A percentile compares a stretch with the other conserved stretches of the same genome.
Evolutionary conservation across 208 protist species (phyloP).

Genomic region (Phytomonas sp.): DNA sequence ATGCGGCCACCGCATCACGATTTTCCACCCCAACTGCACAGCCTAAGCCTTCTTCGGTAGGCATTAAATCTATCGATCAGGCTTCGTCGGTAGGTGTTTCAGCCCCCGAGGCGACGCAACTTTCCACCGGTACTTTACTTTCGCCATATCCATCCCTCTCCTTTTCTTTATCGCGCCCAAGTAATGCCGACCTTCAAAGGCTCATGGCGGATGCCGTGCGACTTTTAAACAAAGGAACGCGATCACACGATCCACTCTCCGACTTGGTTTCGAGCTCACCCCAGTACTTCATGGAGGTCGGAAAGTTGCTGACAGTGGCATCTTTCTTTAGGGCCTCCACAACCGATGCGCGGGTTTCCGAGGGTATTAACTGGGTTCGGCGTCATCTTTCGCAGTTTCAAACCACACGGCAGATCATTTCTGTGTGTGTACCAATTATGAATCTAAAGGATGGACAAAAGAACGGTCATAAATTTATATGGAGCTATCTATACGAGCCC

Average conservation of each 20-base stretch:
- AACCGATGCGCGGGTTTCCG: conserved; percentile 38
- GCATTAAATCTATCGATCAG: neutral
- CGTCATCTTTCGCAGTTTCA: conserved; percentile 22
- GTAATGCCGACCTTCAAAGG: neutral
- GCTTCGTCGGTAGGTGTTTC: neutral
- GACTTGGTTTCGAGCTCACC: conserved; percentile 36
- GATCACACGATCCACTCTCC: conserved; percentile 38
- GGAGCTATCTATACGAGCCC: conserved; percentile 35
- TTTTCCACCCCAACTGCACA: neutral
- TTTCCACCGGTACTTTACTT: neutral
- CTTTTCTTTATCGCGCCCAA: neutral
- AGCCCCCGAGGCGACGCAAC: neutral
- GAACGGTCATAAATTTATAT: conserved; percentile 37
- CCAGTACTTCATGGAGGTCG: conserved; percentile 52
- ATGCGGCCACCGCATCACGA: neutral
- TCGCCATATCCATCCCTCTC: neutral
- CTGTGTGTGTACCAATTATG: conserved; percentile 54
- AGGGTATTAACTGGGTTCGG: conserved; percentile 49
- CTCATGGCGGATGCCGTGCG: conserved; percentile 31
- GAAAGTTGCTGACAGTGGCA: conserved; percentile 56
- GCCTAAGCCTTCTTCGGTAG: neutral
- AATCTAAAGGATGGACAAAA: conserved; percentile 53
- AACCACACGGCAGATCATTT: conserved; percentile 72
- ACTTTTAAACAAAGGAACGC: conserved; percentile 46
- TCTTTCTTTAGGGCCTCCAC: conserved; percentile 63